Evolutionary conservation across 2,329 filamentous ascomycete species (phyloP), one percentile per base, ranked within the genome.

Genomic region (Seiridium unicorne): DNA sequence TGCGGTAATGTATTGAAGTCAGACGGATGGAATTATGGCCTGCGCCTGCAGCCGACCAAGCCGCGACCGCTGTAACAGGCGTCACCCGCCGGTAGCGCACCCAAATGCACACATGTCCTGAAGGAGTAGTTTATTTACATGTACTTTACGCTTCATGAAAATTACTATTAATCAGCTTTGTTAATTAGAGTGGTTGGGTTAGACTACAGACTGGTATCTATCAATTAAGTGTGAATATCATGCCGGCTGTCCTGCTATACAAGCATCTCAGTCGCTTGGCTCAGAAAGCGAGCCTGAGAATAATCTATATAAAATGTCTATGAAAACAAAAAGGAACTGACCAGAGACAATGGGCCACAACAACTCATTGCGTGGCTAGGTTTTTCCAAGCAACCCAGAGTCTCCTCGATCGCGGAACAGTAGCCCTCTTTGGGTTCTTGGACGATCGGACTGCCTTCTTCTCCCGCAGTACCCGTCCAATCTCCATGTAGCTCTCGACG

Each of bases 401-500:
- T 6, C 72, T 66, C 38, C 70, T 69, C 6, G 57, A 63, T 1
- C 64, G 68, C 55, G 71, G 67, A 3, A 73, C 71, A 3, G 70
- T 72, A 7, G 69, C 70, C 32, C 68, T 64, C 6, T 66, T 67
- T 44, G 60, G 67, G 47, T 63, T 65, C 18, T 61, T 64, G n/a
- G 63, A 62, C 2, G 65, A 68, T 31, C 61, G 62, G 7, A 62
- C 61, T 4, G 63, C 64, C 7, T 57, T 66, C 49, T 62, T 65
- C 51, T 81, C 76, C 58, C 77, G 73, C 34, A 90, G 68, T n/a
- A 88, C 84, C 47, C 87, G 75, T 11, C 87, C 89, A 69, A 92
- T 92, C 70, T 90, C 88, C 84, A 92, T 89, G 68, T 92, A 91
- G 64, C 87, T 90, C 72, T 91, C 88, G 0, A 91, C 87, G 1